Evolutionary conservation across 1,139 yeast genomes (phyloP).

Genomic region (Candida sanyaensis): DNA sequence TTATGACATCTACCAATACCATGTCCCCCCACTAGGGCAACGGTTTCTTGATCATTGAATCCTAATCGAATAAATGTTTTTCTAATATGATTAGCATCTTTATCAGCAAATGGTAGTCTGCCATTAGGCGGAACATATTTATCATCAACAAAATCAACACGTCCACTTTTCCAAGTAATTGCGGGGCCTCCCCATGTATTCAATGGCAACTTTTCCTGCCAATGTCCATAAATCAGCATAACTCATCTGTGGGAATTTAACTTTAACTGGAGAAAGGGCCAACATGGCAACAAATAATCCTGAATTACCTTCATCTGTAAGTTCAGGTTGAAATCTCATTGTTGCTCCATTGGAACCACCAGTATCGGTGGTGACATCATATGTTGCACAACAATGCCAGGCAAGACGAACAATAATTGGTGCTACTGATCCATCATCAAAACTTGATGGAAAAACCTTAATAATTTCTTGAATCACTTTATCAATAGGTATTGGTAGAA

Average conservation of each 20-base stretch:
- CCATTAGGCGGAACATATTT: conserved; percentile 62
- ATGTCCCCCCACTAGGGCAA: conserved; percentile 66
- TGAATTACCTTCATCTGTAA: conserved; percentile 54
- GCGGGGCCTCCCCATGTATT: conserved; percentile 61
- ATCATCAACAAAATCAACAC: conserved; percentile 57
- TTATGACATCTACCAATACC: conserved; percentile 66
- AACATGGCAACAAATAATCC: conserved; percentile 60
- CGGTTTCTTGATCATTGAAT: conserved; percentile 62
- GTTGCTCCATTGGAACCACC: conserved; percentile 75
- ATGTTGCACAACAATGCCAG: conserved; percentile 75
- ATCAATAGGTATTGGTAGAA: conserved; percentile 6
- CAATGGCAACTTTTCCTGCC: conserved; percentile 63
- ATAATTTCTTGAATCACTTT: conserved; percentile 18
- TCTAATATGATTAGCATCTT: conserved; percentile 54
- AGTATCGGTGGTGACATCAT: conserved; percentile 51
- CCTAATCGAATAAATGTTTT: conserved; percentile 61
- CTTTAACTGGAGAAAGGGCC: conserved; percentile 58
- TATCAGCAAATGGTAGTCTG: conserved; percentile 58
- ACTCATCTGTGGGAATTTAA: conserved; percentile 56
- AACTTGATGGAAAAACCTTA: conserved; percentile 19
- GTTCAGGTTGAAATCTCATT: conserved; percentile 56
- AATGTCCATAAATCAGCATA: conserved; percentile 70
- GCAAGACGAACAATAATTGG: conserved; percentile 66
- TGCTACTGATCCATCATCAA: conserved; percentile 69
- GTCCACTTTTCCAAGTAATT: conserved; percentile 60